Percentiles rank a stretch among this genome's conserved stretches.
Evolutionary conservation across 768 basidiomycete genomes (phyloP).

Genomic region (Boletus patriciae): DNA sequence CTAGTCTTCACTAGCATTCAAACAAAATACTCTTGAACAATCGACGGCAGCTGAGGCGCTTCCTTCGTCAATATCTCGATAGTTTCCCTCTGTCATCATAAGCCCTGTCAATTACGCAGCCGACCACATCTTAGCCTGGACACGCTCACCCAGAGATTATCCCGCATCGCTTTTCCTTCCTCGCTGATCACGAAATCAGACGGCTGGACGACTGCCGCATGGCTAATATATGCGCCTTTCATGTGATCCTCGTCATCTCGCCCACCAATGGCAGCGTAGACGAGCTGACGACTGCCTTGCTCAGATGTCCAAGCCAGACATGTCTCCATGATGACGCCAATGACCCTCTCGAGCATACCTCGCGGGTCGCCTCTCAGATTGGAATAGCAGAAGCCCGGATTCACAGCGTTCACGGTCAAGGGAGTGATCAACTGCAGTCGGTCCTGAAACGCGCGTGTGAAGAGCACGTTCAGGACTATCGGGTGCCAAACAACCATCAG

Average conservation of each 20-base stretch:
- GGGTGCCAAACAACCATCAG: background rate
- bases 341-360: background rate
- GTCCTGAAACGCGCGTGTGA: slow-evolving; percentile 29
- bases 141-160: slow-evolving; percentile 36
- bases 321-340: slow-evolving; percentile 6
- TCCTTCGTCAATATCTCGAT: slow-evolving; percentile 19
- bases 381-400: slow-evolving; percentile 36
- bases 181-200: slow-evolving; percentile 36
- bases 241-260: slow-evolving; percentile 22
- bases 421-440: slow-evolving; percentile 19
- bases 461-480: slow-evolving; percentile 33
- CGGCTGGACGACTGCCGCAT: slow-evolving; percentile 20
- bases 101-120: background rate
- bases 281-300: slow-evolving; percentile 37
- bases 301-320: slow-evolving; percentile 24
- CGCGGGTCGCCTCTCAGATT: slow-evolving; percentile 15
- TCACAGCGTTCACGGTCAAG: slow-evolving; percentile 26
- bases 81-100: slow-evolving; percentile 17
- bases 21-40: slow-evolving; percentile 13
- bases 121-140: too few relatives aligned
- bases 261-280: slow-evolving; percentile 32
- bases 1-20: background rate
- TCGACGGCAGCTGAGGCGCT: slow-evolving; percentile 13
- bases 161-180: slow-evolving; percentile 30
- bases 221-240: slow-evolving; percentile 24